Percentiles rank a stretch among this genome's conserved stretches.
Evolutionary conservation across 257 asterid species (phyloP).

Genomic region (Forsythia viridissima): DNA sequence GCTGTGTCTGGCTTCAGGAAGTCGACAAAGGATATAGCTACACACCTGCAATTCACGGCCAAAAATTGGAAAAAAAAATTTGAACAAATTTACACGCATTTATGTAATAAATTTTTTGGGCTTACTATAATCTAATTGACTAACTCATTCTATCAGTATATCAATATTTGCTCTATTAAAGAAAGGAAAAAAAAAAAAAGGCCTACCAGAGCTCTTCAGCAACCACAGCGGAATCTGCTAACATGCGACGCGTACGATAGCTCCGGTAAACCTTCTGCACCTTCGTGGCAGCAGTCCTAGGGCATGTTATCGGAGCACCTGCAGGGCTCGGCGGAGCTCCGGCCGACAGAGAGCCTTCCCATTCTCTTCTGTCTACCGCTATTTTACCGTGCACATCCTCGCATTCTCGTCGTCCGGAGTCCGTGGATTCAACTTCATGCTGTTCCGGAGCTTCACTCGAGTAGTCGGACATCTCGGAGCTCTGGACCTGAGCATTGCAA

Average conservation of each 20-base stretch:
- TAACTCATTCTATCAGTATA: not conserved
- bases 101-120: not conserved
- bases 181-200: not conserved
- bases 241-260: conserved; percentile 92
- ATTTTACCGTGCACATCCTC: not conserved
- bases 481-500: conserved; percentile 11
- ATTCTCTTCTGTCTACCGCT: conserved; percentile 21
- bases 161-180: not conserved
- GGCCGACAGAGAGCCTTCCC: conserved; percentile 16
- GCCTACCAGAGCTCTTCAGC: conserved; percentile 87
- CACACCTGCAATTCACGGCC: conserved; percentile 68
- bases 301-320: conserved; percentile 24
- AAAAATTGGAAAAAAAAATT: not conserved
- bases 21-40: conserved; percentile 81
- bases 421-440: conserved; percentile 18
- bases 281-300: conserved; percentile 67
- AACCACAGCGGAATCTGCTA: conserved; percentile 95
- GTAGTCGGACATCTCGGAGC: conserved; percentile 29
- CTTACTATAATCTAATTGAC: not conserved
- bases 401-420: not conserved
- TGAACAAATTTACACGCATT: not conserved
- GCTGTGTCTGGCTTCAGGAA: conserved; percentile 79
- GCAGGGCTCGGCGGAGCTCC: conserved; percentile 29
- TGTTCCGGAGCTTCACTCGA: conserved; percentile 19
- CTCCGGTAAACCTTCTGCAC: conserved; percentile 89